Base-by-base conservation (phyloP, 352 stramenopile species). In the Pythium sp. region DNA sequence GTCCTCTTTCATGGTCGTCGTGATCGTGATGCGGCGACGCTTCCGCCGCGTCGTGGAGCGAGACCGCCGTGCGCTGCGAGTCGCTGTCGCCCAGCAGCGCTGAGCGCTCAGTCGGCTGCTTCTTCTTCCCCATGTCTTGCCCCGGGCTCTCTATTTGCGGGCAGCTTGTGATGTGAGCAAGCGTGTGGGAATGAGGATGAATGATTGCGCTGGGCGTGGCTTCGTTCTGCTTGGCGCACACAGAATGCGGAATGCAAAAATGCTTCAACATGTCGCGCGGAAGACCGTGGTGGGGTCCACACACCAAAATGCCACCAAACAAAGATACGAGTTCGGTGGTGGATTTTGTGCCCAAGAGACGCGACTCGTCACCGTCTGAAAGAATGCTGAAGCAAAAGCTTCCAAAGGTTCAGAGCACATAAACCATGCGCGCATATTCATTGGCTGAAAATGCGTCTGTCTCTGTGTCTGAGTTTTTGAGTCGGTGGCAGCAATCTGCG, bases 241-340 rank as follows among this genome's bases (percentile, higher is more conserved):
- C 55, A 24, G 9, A 61, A 47, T 58, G 56, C 22, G 3, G 49
- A 56, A 51, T 51, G 41, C 15, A 49, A 22, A 46, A 62, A 36
- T 30, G 60, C 46, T 65, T 65, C 60, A 65, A 65, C 46, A 58
- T 65, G 60, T 65, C 60, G 60, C 46, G 46, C 38, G 28, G 46
- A 24, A 65, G 22, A 75, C 51, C 41, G 36, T 43, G 1, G 22
- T 72, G 18, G n/a, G 11, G 15, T 59, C 61, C 34, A 62, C 32
- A 49, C 70, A 22, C 22, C 36, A 63, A 26, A 55, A 63, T 55
- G 18, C 49, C 66, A 22, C 18, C 12, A 24, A 30, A 36, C 8
- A 77, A 67, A 54, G 58, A 64, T 67, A 75, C 51, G 58, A 69
- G 56, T 51, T 75, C 62, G 41, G 70, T 69, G 15, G 69, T 43